These are phyloP conservation scores for Suhomyces xylopsoci DNA, from an alignment of 805 yeast genomes.

Conservation along the genomic window DNA sequence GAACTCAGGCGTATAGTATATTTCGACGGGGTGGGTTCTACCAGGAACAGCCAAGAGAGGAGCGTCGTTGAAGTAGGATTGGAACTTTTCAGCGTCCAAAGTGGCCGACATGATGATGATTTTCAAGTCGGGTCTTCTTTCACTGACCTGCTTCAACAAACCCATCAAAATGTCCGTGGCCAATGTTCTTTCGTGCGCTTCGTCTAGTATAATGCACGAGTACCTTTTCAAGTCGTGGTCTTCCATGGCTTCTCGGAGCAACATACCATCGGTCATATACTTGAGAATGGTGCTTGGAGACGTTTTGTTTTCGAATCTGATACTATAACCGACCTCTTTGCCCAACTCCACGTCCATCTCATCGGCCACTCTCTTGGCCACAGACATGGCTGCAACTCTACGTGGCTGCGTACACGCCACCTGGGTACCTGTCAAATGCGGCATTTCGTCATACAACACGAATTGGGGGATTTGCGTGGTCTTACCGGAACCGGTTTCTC, in stretches of 20 bases:
- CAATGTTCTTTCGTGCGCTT: slow-evolving; percentile 96
- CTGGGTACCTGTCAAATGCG: slow-evolving; percentile 76
- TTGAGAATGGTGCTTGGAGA: slow-evolving; percentile 76
- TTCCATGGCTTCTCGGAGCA: slow-evolving; percentile 94
- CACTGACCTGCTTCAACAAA: slow-evolving; percentile 74
- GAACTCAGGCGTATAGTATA: slow-evolving; percentile 93
- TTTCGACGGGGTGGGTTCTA: slow-evolving; percentile 95
- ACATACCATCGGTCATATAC: slow-evolving; percentile 99
- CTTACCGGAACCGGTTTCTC: slow-evolving; percentile 99
- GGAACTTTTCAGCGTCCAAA: slow-evolving; percentile 94
- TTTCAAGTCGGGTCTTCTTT: slow-evolving; percentile 82
- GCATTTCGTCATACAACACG: slow-evolving; percentile 88
- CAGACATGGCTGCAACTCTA: slow-evolving; percentile 98
- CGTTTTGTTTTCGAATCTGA: slow-evolving; percentile 91
- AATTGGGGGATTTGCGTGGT: slow-evolving; percentile 98
- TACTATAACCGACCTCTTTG: slow-evolving; percentile 91
- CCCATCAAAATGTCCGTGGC: slow-evolving; percentile 98
- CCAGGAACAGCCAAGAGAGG: slow-evolving; percentile 97
- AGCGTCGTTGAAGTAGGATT: slow-evolving; percentile 82
- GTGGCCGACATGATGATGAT: slow-evolving; percentile 97
- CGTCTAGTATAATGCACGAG: slow-evolving; percentile 91
- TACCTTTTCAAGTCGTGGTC: slow-evolving; percentile 80
- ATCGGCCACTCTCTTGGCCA: slow-evolving; percentile 94
- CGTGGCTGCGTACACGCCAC: slow-evolving; percentile 97
- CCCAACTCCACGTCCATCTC: slow-evolving; percentile 95